Evolutionary conservation across 768 basidiomycete genomes (phyloP).

Genomic region (Kwoniella europaea): DNA sequence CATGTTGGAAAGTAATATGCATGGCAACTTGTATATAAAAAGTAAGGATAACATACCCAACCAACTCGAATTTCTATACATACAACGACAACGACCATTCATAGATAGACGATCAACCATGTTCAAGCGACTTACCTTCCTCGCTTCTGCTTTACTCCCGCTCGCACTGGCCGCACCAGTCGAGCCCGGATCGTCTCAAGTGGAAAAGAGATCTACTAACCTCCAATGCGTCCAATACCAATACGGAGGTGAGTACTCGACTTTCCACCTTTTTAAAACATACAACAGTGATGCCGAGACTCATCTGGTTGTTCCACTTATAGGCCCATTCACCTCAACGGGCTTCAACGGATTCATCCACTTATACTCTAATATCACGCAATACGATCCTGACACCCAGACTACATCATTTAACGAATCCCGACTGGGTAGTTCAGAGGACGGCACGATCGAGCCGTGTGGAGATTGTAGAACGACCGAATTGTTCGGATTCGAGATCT

Average conservation of each 20-base stretch:
- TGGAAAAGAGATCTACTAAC: conserved; percentile 2
- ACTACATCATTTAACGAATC: conserved; percentile 26
- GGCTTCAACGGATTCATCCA: conserved; percentile 29
- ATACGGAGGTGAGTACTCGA: conserved; percentile 20
- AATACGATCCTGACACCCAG: conserved; percentile 15
- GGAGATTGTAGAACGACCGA: conserved; percentile 34
- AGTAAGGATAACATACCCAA: not conserved
- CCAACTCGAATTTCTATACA: not conserved
- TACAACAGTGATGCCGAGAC: not conserved
- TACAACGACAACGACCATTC: not conserved
- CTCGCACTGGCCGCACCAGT: conserved; percentile 8
- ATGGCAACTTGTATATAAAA: not conserved
- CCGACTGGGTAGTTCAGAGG: conserved; percentile 14
- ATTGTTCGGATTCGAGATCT: conserved; percentile 34
- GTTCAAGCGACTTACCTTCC: conserved; percentile 7
- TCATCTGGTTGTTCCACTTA: not conserved
- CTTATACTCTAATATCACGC: conserved; percentile 31
- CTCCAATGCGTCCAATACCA: conserved; percentile 33
- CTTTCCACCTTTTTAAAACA: not conserved
- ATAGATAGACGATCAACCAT: not conserved
- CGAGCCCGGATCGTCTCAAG: not conserved
- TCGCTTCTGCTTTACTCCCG: conserved; percentile 10
- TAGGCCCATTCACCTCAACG: conserved; percentile 20
- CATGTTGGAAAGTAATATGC: not conserved
- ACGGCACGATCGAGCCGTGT: conserved; percentile 29